Evolutionary conservation across 2,329 filamentous ascomycete genomes (phyloP).

Genomic region (Trichoderma harzianum): DNA sequence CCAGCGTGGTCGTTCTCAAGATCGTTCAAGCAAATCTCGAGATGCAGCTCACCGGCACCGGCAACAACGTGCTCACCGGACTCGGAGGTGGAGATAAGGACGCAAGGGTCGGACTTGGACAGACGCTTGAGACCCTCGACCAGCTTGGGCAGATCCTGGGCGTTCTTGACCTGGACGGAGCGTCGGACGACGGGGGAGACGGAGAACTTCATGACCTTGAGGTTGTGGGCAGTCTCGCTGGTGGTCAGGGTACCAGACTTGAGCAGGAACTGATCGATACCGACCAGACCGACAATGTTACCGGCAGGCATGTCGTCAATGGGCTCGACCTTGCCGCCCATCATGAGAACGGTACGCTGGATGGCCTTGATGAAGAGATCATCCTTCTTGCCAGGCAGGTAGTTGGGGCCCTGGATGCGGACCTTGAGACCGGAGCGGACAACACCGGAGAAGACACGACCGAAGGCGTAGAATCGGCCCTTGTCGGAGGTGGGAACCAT

Average conservation of each 20-base stretch:
- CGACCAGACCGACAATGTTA: conserved; percentile 99
- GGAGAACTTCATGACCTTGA: conserved; percentile 99
- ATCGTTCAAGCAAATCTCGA: conserved; percentile 99
- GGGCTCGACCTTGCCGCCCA: conserved; percentile 98
- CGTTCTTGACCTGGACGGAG: conserved; percentile 99
- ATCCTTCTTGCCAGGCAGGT: conserved; percentile 96
- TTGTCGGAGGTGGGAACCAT: conserved; percentile 99
- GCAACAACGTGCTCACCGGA: conserved; percentile 99
- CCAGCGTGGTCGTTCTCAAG: conserved; percentile 98
- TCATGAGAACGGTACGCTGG: conserved; percentile 99
- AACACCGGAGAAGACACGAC: conserved; percentile 99
- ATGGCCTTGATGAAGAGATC: conserved; percentile 99
- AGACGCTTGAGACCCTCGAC: conserved; percentile 99
- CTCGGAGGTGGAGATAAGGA: conserved; percentile 82
- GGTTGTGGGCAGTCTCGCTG: conserved; percentile 95
- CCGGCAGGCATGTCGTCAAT: conserved; percentile 98
- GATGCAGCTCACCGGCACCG: conserved; percentile 97
- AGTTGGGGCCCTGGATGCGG: conserved; percentile 99
- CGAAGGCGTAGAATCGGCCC: conserved; percentile 99
- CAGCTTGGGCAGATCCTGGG: conserved; percentile 98
- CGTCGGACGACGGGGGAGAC: conserved; percentile 98
- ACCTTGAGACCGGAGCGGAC: conserved; percentile 98
- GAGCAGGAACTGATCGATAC: conserved; percentile 99
- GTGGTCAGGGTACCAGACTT: conserved; percentile 99
- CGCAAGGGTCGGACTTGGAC: conserved; percentile 99